Conservation (phyloP, 164 flowering plant species). For the Taxillus chinensis region DNA sequence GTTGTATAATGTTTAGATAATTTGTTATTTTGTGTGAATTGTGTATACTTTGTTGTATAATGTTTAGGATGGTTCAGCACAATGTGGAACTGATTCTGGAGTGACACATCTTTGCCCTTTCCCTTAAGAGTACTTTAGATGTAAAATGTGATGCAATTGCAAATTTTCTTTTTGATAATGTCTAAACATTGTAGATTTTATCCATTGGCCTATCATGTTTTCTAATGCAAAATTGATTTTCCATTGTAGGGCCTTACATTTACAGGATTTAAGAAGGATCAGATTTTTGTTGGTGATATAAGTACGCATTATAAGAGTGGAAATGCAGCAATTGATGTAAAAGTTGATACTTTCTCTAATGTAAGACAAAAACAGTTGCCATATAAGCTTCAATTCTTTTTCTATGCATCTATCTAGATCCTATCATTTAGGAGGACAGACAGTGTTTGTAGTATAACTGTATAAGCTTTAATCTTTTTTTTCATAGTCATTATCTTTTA, state of each 20-base stretch:
- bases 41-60: no score
- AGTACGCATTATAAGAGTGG: constrained; percentile 45
- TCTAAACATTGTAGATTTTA: neutral
- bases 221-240: neutral
- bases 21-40: no score
- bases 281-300: constrained; percentile 60
- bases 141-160: no score
- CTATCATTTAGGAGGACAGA: no score
- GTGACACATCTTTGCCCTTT: no score
- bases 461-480: no score
- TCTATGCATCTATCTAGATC: neutral
- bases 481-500: no score
- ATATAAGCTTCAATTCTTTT: neutral
- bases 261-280: constrained; percentile 51
- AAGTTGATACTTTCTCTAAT: constrained; percentile 63
- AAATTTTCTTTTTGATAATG: neutral
- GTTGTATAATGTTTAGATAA: no score
- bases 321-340: constrained; percentile 51
- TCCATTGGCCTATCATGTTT: neutral
- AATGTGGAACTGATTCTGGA: no score
- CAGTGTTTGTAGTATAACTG: no score
- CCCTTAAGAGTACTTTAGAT: no score
- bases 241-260: constrained; percentile 49
- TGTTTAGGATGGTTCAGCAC: no score
- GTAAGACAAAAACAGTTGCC: constrained; percentile 31